A percentile compares a stretch with the other conserved stretches of the same genome.
These are phyloP conservation scores for Purpureocillium lavendulum DNA, from an alignment of 2,329 filamentous ascomycete genomes.

Conservation along the genomic window DNA sequence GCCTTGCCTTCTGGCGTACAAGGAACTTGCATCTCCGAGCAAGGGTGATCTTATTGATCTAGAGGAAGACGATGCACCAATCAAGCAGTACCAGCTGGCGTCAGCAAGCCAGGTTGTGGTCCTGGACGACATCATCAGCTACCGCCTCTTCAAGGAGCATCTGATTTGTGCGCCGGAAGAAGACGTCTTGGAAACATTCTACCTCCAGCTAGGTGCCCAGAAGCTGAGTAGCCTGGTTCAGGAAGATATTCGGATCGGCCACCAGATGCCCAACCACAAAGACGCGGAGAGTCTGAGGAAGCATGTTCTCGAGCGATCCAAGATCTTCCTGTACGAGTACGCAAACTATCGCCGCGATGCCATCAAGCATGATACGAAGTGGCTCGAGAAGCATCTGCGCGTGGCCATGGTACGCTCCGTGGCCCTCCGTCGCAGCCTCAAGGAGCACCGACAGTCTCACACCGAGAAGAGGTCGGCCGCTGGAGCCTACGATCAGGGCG, in stretches of 20 bases:
- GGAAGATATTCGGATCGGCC: slow-evolving; percentile 67
- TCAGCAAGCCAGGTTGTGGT: slow-evolving; percentile 66
- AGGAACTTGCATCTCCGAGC: slow-evolving; percentile 49
- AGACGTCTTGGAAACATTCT: slow-evolving; percentile 77
- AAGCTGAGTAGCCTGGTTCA: slow-evolving; percentile 70
- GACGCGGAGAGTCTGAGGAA: slow-evolving; percentile 63
- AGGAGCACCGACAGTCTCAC: slow-evolving; percentile 59
- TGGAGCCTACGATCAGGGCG: slow-evolving; percentile 42
- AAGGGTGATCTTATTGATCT: slow-evolving; percentile 41
- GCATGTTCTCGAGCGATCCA: slow-evolving; percentile 77
- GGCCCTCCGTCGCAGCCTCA: slow-evolving; percentile 67
- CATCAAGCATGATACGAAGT: slow-evolving; percentile 81
- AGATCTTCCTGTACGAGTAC: slow-evolving; percentile 79
- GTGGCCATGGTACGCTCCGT: slow-evolving; percentile 75
- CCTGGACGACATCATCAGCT: slow-evolving; percentile 82
- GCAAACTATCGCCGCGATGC: slow-evolving; percentile 61
- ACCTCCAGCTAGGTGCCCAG: slow-evolving; percentile 69
- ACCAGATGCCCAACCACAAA: slow-evolving; percentile 56
- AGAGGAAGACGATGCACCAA: slow-evolving; percentile 53
- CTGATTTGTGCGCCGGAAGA: slow-evolving; percentile 86
- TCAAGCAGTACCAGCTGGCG: slow-evolving; percentile 73
- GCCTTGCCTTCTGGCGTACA: slow-evolving; percentile 75
- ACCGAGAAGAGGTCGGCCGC: slow-evolving; percentile 70
- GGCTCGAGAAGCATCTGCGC: slow-evolving; percentile 78
- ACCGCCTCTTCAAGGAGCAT: slow-evolving; percentile 76